phyloP scores from a whole-genome alignment of 495 filamentous ascomycete species.

The Lineolata rhizophorae region DNA sequence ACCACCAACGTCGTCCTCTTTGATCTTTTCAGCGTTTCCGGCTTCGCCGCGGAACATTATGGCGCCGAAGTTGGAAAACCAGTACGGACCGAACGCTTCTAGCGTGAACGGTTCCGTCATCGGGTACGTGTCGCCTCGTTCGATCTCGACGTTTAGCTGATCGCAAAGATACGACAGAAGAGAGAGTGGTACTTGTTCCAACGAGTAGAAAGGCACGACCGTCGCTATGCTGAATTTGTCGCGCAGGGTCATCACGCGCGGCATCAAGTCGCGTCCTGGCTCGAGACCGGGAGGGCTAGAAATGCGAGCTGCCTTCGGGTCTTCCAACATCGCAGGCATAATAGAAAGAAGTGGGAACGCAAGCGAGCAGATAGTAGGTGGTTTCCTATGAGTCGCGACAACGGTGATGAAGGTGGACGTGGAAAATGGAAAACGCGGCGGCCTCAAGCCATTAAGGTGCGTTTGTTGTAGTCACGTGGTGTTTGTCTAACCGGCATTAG shows the following conservation, averaged over 20 bases:
- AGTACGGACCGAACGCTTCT: constrained; percentile 64
- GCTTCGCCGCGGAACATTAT: constrained; percentile 82
- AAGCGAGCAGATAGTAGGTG: too few species aligned
- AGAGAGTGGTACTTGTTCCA: constrained; percentile 47
- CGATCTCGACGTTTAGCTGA: constrained; percentile 84
- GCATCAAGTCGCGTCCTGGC: constrained; percentile 48
- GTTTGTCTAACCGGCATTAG: too few species aligned
- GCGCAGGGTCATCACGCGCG: constrained; percentile 70
- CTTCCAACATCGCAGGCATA: too few species aligned
- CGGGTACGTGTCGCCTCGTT: constrained; percentile 89
- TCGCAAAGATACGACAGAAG: constrained; percentile 63
- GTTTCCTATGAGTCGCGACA: too few species aligned
- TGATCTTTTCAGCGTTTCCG: constrained; percentile 32
- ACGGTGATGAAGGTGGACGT: too few species aligned
- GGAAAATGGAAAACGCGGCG: too few species aligned
- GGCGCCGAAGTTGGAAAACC: constrained; percentile 89
- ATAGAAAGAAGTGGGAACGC: too few species aligned
- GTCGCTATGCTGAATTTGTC: constrained; percentile 83
- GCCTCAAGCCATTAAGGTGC: too few species aligned
- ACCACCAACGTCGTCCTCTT: constrained; percentile 31
- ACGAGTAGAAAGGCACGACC: constrained; percentile 64
- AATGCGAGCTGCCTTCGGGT: too few species aligned
- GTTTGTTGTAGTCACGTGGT: too few species aligned
- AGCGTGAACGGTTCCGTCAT: constrained; percentile 63
- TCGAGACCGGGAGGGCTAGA: too few species aligned